A percentile compares a stretch with the other conserved stretches of the same genome.
Conservation (phyloP, 352 stramenopile species). For the Blastocystis sp. region DNA sequence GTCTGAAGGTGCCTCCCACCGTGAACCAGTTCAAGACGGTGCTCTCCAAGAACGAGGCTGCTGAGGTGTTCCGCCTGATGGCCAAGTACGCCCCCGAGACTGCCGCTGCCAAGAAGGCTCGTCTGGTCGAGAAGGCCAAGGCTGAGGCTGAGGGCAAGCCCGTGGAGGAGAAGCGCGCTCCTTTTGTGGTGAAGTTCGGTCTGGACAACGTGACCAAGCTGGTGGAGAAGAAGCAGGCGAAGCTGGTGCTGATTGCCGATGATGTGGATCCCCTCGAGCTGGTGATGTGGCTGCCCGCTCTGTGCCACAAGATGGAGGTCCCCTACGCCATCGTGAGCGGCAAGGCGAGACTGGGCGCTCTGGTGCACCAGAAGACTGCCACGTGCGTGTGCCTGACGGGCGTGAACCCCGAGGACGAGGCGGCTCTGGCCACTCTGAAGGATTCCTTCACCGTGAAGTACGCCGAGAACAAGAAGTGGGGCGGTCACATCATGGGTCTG, state of each 20-base stretch:
- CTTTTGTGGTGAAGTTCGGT: slow-evolving; percentile 91
- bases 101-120: slow-evolving; percentile 76
- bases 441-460: slow-evolving; percentile 90
- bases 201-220: slow-evolving; percentile 84
- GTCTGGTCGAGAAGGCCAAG: slow-evolving; percentile 90
- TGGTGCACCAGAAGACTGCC: slow-evolving; percentile 97
- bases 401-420: slow-evolving; percentile 95
- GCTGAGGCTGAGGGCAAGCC: slow-evolving; percentile 83
- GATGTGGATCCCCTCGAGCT: slow-evolving; percentile 95
- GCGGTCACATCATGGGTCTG: slow-evolving; percentile 97
- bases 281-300: slow-evolving; percentile 72
- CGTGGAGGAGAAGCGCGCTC: slow-evolving; percentile 74
- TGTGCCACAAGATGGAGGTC: slow-evolving; percentile 93
- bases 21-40: slow-evolving; percentile 98
- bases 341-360: slow-evolving; percentile 92
- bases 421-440: slow-evolving; percentile 88
- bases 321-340: slow-evolving; percentile 98
- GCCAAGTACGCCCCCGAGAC: slow-evolving; percentile 95
- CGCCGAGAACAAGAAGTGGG: slow-evolving; percentile 97
- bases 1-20: slow-evolving; percentile 94
- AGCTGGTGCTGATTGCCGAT: slow-evolving; percentile 72
- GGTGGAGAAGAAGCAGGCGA: too few relatives aligned
- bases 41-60: slow-evolving; percentile 91
- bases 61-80: slow-evolving; percentile 94
- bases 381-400: slow-evolving; percentile 87